These are phyloP conservation scores for Pseudogymnoascus sp. DNA, from an alignment of 2,329 filamentous ascomycete genomes.

Conservation along the genomic window DNA sequence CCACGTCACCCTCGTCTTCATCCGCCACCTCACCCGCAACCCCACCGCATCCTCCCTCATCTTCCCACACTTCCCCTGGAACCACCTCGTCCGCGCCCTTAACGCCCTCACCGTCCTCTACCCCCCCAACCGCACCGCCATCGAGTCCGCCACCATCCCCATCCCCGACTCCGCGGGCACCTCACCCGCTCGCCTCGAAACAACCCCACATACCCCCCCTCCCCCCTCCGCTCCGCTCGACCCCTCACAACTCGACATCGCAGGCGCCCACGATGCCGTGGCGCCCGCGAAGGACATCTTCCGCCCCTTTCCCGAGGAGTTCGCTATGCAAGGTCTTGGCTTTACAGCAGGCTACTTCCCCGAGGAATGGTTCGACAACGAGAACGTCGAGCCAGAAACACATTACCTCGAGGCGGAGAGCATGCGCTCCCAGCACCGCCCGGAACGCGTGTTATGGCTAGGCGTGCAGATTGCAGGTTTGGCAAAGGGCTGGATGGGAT, in stretches of 20 bases:
- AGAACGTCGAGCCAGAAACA: constrained; percentile 22
- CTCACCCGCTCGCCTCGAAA: not conserved
- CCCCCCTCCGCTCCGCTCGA: not conserved
- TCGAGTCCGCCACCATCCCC: constrained; percentile 18
- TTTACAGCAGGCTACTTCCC: constrained; percentile 23
- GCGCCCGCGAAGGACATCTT: constrained; percentile 16
- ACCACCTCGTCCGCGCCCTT: constrained; percentile 16
- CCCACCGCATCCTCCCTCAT: constrained; percentile 17
- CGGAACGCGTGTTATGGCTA: not conserved
- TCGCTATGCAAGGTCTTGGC: constrained; percentile 21
- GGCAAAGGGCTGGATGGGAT: not conserved
- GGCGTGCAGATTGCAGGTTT: not conserved
- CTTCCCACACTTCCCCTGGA: constrained; percentile 21
- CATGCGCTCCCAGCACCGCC: not conserved
- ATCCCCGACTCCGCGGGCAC: constrained; percentile 10
- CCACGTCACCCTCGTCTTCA: constrained; percentile 23
- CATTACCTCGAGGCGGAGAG: constrained; percentile 16
- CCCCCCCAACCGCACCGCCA: constrained; percentile 8
- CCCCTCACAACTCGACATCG: not conserved
- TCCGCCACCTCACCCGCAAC: constrained; percentile 17
- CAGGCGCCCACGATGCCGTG: not conserved
- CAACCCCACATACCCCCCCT: not conserved
- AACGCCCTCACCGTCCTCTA: constrained; percentile 18
- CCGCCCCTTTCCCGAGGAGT: constrained; percentile 24
- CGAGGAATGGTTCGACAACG: constrained; percentile 19